Evolutionary conservation across 2,329 filamentous ascomycete genomes (phyloP).

Genomic region (Piedraia hortae): DNA sequence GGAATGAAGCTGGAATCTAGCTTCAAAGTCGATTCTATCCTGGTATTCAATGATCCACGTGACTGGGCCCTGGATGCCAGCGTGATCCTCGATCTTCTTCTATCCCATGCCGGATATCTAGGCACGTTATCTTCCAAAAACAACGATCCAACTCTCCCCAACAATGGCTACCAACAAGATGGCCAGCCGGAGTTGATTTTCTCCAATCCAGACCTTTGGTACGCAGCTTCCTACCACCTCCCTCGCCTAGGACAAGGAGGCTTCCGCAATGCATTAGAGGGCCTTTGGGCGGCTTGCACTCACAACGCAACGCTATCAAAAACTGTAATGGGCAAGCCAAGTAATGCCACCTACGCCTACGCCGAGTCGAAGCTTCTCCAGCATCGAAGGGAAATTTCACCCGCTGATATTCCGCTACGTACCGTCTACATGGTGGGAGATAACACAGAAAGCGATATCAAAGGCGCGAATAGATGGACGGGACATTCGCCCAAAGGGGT

Average conservation of each 20-base stretch:
- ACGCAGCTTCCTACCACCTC: slow-evolving; percentile 61
- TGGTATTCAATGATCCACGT: slow-evolving; percentile 85
- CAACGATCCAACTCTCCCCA: slow-evolving; percentile 32
- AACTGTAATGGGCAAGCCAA: slow-evolving; percentile 61
- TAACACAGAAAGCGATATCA: slow-evolving; percentile 54
- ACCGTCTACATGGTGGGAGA: slow-evolving; percentile 79
- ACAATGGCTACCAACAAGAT: slow-evolving; percentile 58
- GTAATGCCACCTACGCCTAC: slow-evolving; percentile 49
- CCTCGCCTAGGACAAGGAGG: slow-evolving; percentile 78
- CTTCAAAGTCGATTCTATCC: slow-evolving; percentile 64
- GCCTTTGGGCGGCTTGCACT: slow-evolving; percentile 51
- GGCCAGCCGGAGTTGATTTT: slow-evolving; percentile 62
- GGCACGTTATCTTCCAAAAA: slow-evolving; percentile 58
- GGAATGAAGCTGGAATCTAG: slow-evolving; percentile 15
- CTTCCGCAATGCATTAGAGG: slow-evolving; percentile 57
- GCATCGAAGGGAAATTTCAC: slow-evolving; percentile 22
- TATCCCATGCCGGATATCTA: slow-evolving; percentile 50
- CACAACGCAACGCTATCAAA: slow-evolving; percentile 26
- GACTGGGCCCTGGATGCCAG: slow-evolving; percentile 87
- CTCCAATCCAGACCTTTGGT: slow-evolving; percentile 71
- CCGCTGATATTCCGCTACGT: slow-evolving; percentile 24
- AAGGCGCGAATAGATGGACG: slow-evolving; percentile 57
- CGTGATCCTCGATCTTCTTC: slow-evolving; percentile 55
- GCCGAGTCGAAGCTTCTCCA: slow-evolving; percentile 45
- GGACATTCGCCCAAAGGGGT: slow-evolving; percentile 39